Conservation (phyloP, 495 filamentous ascomycete genomes). For the Penicillium macrosclerotiorum region DNA sequence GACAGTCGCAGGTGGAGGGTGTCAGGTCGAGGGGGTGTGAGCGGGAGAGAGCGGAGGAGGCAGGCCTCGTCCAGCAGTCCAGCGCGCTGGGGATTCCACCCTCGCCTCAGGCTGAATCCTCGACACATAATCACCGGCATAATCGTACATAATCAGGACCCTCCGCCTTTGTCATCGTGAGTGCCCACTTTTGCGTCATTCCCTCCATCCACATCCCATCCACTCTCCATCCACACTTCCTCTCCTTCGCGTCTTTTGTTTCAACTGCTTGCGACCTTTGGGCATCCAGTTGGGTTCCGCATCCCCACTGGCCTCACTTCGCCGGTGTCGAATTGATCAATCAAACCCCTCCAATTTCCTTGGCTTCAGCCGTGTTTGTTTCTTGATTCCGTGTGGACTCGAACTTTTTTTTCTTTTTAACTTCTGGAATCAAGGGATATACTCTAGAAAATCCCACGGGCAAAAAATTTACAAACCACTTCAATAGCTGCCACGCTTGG, state of each 20-base stretch:
- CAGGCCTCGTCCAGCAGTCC: too few relatives aligned
- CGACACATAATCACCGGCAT: background rate
- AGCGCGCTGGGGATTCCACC: too few relatives aligned
- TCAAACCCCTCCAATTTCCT: conserved; percentile 10
- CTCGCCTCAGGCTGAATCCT: too few relatives aligned
- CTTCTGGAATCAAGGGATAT: conserved; percentile 1
- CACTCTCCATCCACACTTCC: conserved; percentile 1
- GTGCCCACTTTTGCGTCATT: conserved; percentile 24
- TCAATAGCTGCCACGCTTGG: background rate
- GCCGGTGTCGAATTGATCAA: conserved; percentile 11
- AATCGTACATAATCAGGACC: background rate
- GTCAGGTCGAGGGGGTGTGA: too few relatives aligned
- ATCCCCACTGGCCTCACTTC: background rate
- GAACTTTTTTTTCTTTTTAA: conserved; percentile 1
- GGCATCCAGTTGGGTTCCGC: conserved; percentile 8
- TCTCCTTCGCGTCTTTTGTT: conserved; percentile 1
- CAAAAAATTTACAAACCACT: too few relatives aligned
- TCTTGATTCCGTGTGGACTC: background rate
- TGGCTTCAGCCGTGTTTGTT: background rate
- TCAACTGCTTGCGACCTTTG: too few relatives aligned
- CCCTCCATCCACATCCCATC: background rate
- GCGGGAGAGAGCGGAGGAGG: too few relatives aligned
- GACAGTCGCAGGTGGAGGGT: too few relatives aligned
- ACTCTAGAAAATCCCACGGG: conserved; percentile 1
- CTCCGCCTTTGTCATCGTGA: conserved; percentile 8